Evolutionary conservation across 305 asterid genomes (phyloP), one percentile per base, ranked within the genome.

Genomic region (Fraxinus ornus): DNA sequence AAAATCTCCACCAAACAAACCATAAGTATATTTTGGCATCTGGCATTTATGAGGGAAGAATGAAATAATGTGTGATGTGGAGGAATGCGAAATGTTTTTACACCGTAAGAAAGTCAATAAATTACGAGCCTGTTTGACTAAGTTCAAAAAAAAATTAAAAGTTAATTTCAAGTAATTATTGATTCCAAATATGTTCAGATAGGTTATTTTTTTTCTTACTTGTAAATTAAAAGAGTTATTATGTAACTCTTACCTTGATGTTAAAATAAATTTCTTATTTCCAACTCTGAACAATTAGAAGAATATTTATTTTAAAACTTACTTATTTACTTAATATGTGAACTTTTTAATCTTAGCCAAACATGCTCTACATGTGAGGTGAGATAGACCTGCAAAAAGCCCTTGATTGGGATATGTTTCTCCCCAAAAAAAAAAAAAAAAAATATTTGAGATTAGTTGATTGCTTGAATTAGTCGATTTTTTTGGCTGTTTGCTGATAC

Each of bases 341-440:
- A 60, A 60, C 70, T 13, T 78, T 2, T 30, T 8, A 3, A 55
- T 15, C 21, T 3, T 60, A 60, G n/a, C 33, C 73, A 32, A 12
- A 21, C 70, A 60, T 60, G 70, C 30, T 26, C 66, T 55, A 55
- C 66, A 9, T 26, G 73, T 64, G 73, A 44, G 71, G 81, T 52
- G 66, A 77, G 37, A 83, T 35, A 75, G 72, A 24, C 39, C 66
- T 35, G 32, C 75, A 71, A 70, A 76, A 36, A 2, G 35, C 35
- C 35, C 17, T 64, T 64, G n/a, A 8, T 6, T 3, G 32, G 73
- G 73, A 64, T 8, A 24, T 9, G 73, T 26, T 64, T 64, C 32
- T 64, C 73, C 17, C 1, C n/a, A 55, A 26, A 26, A 24, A 5
- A 33, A 1, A 22, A 5, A 8, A 64, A 2, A 49, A 49, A 22